Percentiles rank a stretch among this genome's conserved stretches.
phyloP scores from a whole-genome alignment of 148 eudicot genomes.

The Rhododendron vialii region DNA sequence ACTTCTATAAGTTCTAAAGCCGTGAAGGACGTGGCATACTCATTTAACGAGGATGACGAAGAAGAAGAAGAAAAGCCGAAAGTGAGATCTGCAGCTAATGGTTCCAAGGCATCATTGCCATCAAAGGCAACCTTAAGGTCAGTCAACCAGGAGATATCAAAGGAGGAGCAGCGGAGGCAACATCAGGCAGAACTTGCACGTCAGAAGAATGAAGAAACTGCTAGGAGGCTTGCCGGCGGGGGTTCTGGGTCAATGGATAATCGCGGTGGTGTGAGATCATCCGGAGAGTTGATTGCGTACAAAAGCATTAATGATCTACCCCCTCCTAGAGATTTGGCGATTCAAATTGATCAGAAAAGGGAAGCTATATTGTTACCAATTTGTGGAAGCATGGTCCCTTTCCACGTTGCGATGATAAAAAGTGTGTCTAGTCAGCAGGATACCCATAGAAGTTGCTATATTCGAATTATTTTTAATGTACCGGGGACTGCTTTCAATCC shows the following conservation, averaged over 20 bases:
- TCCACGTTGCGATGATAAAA: constrained; percentile 56
- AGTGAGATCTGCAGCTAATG: constrained; percentile 23
- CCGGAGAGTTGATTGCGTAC: too few species aligned
- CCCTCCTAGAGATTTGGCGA: constrained; percentile 56
- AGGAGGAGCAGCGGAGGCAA: constrained; percentile 53
- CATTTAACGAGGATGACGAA: constrained; percentile 57
- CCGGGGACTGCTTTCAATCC: constrained; percentile 59
- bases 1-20: constrained; percentile 48
- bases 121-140: constrained; percentile 40
- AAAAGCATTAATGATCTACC: constrained; percentile 45
- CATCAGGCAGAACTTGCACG: constrained; percentile 71
- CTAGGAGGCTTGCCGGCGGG: constrained; percentile 57
- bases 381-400: constrained; percentile 57
- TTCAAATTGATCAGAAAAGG: constrained; percentile 51
- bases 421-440: constrained; percentile 57
- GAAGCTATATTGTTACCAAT: constrained; percentile 59
- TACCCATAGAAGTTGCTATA: constrained; percentile 46
- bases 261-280: too few species aligned
- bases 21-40: constrained; percentile 60
- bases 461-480: constrained; percentile 52
- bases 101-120: constrained; percentile 2
- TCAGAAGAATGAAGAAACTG: constrained; percentile 68
- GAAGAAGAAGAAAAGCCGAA: constrained; percentile 38
- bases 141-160: constrained; percentile 50
- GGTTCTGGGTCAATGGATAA: constrained; percentile 22